These are phyloP conservation scores for Leishmania aethiopica DNA, from an alignment of 208 protist genomes.

Conservation along the genomic window DNA sequence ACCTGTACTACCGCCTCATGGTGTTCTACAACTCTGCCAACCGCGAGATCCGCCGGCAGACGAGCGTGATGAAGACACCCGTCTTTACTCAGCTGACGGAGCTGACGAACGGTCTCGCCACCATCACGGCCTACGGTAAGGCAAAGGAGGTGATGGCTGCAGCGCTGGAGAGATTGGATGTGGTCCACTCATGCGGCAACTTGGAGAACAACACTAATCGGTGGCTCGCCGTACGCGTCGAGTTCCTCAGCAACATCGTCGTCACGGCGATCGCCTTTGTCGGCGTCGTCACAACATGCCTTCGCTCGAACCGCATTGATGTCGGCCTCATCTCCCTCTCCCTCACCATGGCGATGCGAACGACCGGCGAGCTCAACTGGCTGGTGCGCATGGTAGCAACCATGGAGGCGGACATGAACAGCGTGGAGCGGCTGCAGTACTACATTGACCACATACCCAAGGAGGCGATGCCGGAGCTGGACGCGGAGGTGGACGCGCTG, in stretches of 20 bases:
- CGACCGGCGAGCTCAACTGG: slow-evolving; percentile 36
- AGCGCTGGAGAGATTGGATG: slow-evolving; percentile 50
- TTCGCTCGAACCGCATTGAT: slow-evolving; percentile 14
- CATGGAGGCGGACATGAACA: slow-evolving; percentile 87
- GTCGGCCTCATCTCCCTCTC: slow-evolving; percentile 68
- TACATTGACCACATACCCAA: slow-evolving; percentile 75
- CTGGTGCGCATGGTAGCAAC: slow-evolving; percentile 44
- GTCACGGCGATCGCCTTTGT: slow-evolving; percentile 45
- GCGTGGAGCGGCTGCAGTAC: slow-evolving; percentile 77
- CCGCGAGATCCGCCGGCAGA: slow-evolving; percentile 90
- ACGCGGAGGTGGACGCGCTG: slow-evolving; percentile 16
- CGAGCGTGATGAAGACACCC: slow-evolving; percentile 88
- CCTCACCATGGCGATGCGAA: slow-evolving; percentile 53
- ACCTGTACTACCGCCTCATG: slow-evolving; percentile 91
- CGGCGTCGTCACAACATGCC: slow-evolving; percentile 39
- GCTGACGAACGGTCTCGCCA: slow-evolving; percentile 82
- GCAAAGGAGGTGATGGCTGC: slow-evolving; percentile 28
- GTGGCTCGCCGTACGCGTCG: slow-evolving; percentile 91
- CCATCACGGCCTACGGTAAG: slow-evolving; percentile 82
- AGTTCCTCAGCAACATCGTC: slow-evolving; percentile 83
- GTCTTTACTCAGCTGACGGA: slow-evolving; percentile 93
- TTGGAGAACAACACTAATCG: slow-evolving; percentile 61
- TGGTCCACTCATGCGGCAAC: slow-evolving; percentile 43
- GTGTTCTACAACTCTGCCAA: slow-evolving; percentile 80
- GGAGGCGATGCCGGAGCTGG: slow-evolving; percentile 47